These are phyloP conservation scores for Geotrichum fermentans DNA, from an alignment of 1,139 yeast genomes.

Conservation along the genomic window DNA sequence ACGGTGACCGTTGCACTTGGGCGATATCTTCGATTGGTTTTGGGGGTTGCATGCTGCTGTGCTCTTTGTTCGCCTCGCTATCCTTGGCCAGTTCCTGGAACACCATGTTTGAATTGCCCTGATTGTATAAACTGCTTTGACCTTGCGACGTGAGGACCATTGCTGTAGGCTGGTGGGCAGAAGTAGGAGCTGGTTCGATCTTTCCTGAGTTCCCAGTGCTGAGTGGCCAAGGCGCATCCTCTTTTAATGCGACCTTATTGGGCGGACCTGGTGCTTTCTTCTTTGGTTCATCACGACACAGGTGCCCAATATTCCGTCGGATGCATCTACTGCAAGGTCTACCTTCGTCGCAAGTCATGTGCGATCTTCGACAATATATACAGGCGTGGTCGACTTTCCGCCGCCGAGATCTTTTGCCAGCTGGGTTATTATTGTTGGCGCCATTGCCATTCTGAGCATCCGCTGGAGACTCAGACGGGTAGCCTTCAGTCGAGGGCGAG, in stretches of 20 bases:
- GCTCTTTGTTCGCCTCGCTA: background rate
- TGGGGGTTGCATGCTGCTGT: conserved; percentile 8
- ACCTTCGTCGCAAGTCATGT: conserved; percentile 78
- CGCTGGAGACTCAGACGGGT: background rate
- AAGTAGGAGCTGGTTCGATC: conserved; percentile 16
- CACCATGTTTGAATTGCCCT: conserved; percentile 14
- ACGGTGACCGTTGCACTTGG: conserved; percentile 11
- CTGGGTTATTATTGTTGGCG: background rate
- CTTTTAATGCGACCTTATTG: conserved; percentile 6
- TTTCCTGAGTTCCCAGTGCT: background rate
- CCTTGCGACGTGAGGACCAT: conserved; percentile 19
- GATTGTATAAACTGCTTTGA: conserved; percentile 11
- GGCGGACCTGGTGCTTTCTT: conserved; percentile 6
- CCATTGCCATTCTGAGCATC: background rate
- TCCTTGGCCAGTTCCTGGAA: conserved; percentile 17
- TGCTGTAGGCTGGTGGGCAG: conserved; percentile 21
- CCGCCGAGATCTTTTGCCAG: conserved; percentile 21
- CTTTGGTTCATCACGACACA: conserved; percentile 74
- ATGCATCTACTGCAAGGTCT: conserved; percentile 88
- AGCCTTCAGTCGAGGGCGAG: background rate
- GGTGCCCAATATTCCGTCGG: conserved; percentile 80
- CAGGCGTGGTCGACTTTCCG: conserved; percentile 55
- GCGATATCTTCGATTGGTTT: background rate
- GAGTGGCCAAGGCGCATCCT: background rate
- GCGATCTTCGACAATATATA: conserved; percentile 87